Evolutionary conservation across 2,329 filamentous ascomycete genomes (phyloP), one percentile per base, ranked within the genome.

Genomic region (Stemphylium vesicarium): DNA sequence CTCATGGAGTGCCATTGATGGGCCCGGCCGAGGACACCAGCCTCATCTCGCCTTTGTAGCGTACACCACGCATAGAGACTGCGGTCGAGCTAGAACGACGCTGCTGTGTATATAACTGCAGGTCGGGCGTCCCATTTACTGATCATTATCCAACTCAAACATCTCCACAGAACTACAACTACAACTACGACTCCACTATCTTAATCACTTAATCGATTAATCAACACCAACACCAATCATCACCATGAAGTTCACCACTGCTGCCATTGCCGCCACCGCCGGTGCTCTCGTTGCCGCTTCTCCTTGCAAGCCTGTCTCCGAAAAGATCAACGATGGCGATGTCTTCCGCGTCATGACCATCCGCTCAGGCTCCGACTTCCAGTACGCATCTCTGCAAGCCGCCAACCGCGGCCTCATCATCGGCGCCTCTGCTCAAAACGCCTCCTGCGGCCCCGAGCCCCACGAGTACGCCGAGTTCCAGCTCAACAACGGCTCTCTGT

Each of bases 271-370:
- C 22, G 26, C 39, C 10, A 24, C 24, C 24, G 32, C 46, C 10
- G 31, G 35, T 40, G 32, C 39, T 18, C 24, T 53, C 24, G 51
- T 38, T 13, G 22, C 45, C n/a, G 33, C 61, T 59, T 16, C 40
- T 38, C 52, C 36, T 40, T 29, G 32, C 18, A 66, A 54, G 2
- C 37, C 36, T 10, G 15, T 8, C 10, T 8, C 22, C 22, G 29
- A 15, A 6, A 59, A 65, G 16, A 61, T 63, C 52, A 47, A 62
- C 41, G 61, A 68, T 33, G 56, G 64, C 36, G 69, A 74, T 41
- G 68, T 72, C 48, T 87, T 87, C 67, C 72, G 75, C 60, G 55
- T 85, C 52, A 73, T 84, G 66, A 72, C 81, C 53, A 78, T 85
- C 50, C 79, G 78, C 56, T 81, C 82, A 29, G 81, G 76, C 61